phyloP scores from a whole-genome alignment of 2,329 filamentous ascomycete species.

The Colletotrichum chrysophilum region DNA sequence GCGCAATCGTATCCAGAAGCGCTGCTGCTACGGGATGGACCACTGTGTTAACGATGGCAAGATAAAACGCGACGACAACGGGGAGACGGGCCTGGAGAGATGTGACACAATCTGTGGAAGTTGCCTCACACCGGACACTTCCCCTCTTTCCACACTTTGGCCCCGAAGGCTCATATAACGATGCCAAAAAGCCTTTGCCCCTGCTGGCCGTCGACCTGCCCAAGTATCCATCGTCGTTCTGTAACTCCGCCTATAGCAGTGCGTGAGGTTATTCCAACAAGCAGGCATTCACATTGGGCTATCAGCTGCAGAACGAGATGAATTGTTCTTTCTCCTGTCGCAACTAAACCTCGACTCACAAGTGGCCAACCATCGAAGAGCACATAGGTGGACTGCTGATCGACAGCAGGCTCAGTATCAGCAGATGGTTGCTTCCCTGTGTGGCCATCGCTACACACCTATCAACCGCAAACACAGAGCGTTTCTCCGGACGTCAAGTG shows the following conservation, averaged over 20 bases:
- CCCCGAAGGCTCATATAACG: background rate
- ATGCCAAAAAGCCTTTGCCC: background rate
- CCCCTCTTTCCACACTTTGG: too few relatives aligned
- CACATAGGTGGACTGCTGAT: background rate
- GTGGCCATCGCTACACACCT: background rate
- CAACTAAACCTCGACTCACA: accelerated
- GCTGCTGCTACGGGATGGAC: too few relatives aligned
- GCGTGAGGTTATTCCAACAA: background rate
- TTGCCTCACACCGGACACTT: background rate
- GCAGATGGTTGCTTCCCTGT: background rate
- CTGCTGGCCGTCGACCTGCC: background rate
- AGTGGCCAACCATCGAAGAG: background rate
- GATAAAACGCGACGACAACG: too few relatives aligned
- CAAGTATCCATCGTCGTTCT: background rate
- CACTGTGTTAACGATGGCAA: too few relatives aligned
- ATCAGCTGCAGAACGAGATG: accelerated
- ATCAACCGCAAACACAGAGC: background rate
- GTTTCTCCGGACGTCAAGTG: background rate
- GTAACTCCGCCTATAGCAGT: background rate
- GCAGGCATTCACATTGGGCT: too few relatives aligned
- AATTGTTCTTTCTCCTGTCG: background rate
- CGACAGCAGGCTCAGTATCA: background rate
- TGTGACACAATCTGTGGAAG: background rate
- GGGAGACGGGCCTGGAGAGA: too few relatives aligned
- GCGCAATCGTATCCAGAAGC: too few relatives aligned